phyloP scores from a whole-genome alignment of 192 early-diverging fungal genomes.

The Coemansia sp. region DNA sequence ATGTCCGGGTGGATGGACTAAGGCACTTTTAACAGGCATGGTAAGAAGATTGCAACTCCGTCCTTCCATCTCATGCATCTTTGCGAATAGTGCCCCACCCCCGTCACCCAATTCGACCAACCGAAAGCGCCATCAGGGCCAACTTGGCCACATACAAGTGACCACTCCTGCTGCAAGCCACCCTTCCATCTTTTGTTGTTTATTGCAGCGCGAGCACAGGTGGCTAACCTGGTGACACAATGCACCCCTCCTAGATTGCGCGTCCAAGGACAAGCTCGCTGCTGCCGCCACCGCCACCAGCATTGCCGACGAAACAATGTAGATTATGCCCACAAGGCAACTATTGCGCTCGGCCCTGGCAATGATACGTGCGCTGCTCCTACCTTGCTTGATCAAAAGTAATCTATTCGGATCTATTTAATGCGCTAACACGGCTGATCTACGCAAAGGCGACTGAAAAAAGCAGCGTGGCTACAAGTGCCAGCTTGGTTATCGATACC shows the following conservation, averaged over 20 bases:
- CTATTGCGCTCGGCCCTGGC: background rate
- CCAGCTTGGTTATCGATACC: constrained; percentile 14
- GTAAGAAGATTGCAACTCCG: background rate
- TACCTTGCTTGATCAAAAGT: background rate
- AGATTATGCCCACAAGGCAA: background rate
- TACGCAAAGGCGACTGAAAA: background rate
- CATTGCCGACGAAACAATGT: background rate
- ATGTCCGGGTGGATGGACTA: background rate
- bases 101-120: too few species aligned
- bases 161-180: background rate
- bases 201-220: background rate
- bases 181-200: constrained; percentile 3
- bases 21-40: background rate
- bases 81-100: background rate
- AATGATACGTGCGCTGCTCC: too few species aligned
- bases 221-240: background rate
- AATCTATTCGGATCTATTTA: background rate
- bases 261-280: background rate
- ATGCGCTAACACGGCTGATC: background rate
- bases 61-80: background rate
- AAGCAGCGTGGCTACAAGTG: constrained; percentile 10
- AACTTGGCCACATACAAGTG: background rate
- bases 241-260: background rate
- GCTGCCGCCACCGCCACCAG: background rate
- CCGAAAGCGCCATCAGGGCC: background rate